These are phyloP conservation scores for Trichoderma aggressivum DNA, from an alignment of 2,329 filamentous ascomycete species.

Conservation along the genomic window DNA sequence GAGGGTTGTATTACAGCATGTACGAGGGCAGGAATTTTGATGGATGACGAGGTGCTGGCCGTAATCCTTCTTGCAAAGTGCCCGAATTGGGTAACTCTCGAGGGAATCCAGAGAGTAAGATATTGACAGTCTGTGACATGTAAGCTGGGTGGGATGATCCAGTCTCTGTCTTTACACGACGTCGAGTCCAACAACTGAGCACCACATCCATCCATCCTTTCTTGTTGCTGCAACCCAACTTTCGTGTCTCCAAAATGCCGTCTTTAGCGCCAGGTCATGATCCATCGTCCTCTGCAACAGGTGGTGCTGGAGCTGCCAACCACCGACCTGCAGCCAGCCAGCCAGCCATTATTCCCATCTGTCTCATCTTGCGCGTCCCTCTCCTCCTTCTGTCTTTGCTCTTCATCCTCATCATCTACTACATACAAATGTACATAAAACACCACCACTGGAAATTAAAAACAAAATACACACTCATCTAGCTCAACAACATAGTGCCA, in stretches of 20 bases:
- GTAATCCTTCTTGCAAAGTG: not conserved
- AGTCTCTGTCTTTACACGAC: not conserved
- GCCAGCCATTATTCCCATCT: not conserved
- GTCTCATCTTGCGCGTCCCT: not conserved
- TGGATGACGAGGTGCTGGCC: not conserved
- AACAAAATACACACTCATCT: not conserved
- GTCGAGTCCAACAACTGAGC: not conserved
- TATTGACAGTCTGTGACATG: not conserved
- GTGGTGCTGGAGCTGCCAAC: not conserved
- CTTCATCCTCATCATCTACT: not conserved
- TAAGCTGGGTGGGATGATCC: not conserved
- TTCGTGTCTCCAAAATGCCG: not conserved
- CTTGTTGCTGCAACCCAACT: not conserved
- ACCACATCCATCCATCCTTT: not conserved
- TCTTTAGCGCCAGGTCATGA: not conserved
- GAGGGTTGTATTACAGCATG: not conserved
- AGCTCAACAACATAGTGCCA: not conserved
- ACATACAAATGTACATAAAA: not conserved
- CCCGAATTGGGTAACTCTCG: not conserved
- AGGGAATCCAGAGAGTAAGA: not conserved
- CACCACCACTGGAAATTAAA: no score
- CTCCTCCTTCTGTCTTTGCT: not conserved
- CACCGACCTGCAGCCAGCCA: not conserved
- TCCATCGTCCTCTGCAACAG: not conserved
- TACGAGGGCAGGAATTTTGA: not conserved